phyloP scores from a whole-genome alignment of 1,139 yeast species.

The Debaryomycetaceae sp. region DNA sequence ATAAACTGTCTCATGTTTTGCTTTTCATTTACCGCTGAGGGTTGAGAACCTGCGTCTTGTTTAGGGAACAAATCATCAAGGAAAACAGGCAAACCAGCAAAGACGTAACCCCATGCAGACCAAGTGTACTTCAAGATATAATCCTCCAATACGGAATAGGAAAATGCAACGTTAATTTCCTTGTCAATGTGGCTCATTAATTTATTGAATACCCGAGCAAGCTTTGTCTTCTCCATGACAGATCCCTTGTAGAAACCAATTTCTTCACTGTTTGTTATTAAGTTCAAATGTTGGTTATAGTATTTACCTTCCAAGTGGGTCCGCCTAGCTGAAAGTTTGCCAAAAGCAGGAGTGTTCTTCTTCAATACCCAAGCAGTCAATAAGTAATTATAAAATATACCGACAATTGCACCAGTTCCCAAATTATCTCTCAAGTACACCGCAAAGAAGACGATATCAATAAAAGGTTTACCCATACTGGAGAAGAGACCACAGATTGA shows the following conservation, averaged over 20 bases:
- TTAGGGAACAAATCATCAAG: slow-evolving; percentile 43
- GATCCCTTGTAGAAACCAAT: slow-evolving; percentile 94
- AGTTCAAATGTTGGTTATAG: slow-evolving; percentile 79
- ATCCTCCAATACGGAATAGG: slow-evolving; percentile 76
- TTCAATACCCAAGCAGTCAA: slow-evolving; percentile 76
- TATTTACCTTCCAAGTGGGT: slow-evolving; percentile 86
- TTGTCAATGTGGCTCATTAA: slow-evolving; percentile 45
- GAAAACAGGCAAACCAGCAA: slow-evolving; percentile 83
- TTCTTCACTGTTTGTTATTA: slow-evolving; percentile 88
- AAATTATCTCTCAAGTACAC: slow-evolving; percentile 79
- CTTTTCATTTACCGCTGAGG: slow-evolving; percentile 29
- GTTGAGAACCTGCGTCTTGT: slow-evolving; percentile 6
- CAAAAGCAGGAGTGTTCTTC: slow-evolving; percentile 79
- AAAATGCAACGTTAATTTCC: slow-evolving; percentile 50
- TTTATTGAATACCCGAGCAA: slow-evolving; percentile 54
- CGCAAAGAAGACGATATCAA: slow-evolving; percentile 84
- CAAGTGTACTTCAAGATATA: slow-evolving; percentile 87
- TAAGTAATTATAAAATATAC: slow-evolving; percentile 78
- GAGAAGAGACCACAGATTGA: slow-evolving; percentile 83
- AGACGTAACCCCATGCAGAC: slow-evolving; percentile 91
- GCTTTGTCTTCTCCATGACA: slow-evolving; percentile 69
- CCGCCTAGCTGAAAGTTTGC: slow-evolving; percentile 68
- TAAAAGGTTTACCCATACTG: slow-evolving; percentile 86
- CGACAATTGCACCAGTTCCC: slow-evolving; percentile 81
- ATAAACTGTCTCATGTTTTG: slow-evolving; percentile 83